Base-by-base conservation (phyloP, 352 stramenopile species). In the Globisporangium iwayamae region DNA sequence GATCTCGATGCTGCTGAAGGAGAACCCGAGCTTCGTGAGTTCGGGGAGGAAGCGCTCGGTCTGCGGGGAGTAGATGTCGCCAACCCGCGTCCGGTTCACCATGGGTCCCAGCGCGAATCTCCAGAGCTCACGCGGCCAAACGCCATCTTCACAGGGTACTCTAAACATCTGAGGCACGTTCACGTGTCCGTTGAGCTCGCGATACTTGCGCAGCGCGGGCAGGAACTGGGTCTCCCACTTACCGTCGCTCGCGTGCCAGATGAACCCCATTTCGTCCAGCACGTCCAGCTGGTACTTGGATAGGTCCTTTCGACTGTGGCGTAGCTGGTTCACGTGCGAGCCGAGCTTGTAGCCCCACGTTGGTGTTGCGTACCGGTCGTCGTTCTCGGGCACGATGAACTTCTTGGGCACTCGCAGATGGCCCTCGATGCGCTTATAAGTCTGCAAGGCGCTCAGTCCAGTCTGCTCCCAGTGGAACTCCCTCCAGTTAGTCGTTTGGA, bases 31-130 rank as follows among this genome's bases (percentile, higher is more conserved):
- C 16, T 60, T 50, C 20, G 73, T 43, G 7, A 94, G 66, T 30
- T 78, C 76, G 7, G 65, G 62, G 11, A 56, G 56, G 34, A 74
- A 73, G 36, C 58, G 68, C 30, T 76, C 60, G 66, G 83, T 51
- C 56, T 79, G 72, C 18, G 69, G 36, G 6, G 56, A 32, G 52
- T 76, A 86, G 1, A 55, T 41, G 20, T 70, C 75, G 1, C 61
- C 62, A 1, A 65, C 64, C 36, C 82, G 78, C 53, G 86, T 67
- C 4, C 71, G 63, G 67, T 89, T 89, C 30, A 91, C 72, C 58
- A 78, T 68, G 11, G 25, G 41, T 41, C 82, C 82, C 18, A 90
- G 46, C 2, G 66, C 65, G 32, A 77, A 90, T 2, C 72, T 74
- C n/a, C 54, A 55, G 14, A 85, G 56, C 18, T 61, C 43, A 8